These are phyloP conservation scores for Byssochlamys sp. DNA, from an alignment of 2,329 filamentous ascomycete species.

Conservation along the genomic window DNA sequence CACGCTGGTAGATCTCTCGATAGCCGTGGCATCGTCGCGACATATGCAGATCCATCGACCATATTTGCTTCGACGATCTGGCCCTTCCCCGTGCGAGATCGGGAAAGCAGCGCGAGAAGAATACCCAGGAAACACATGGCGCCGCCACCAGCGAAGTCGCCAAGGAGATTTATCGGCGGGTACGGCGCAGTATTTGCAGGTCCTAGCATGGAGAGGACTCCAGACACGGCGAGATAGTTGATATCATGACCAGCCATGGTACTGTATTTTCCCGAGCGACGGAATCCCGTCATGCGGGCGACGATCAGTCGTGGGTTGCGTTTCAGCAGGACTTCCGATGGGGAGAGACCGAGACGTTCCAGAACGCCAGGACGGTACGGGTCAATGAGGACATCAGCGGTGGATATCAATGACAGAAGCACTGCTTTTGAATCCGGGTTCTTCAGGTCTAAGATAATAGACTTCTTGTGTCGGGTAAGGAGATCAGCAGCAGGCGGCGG, in stretches of 20 bases:
- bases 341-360: constrained; percentile 71
- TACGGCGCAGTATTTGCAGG: constrained; percentile 59
- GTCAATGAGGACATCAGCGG: constrained; percentile 75
- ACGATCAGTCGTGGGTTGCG: constrained; percentile 70
- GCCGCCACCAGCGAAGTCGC: constrained; percentile 85
- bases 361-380: constrained; percentile 86
- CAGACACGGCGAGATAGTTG: constrained; percentile 86
- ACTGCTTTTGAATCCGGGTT: constrained; percentile 53
- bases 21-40: constrained; percentile 69
- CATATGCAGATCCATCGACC: constrained; percentile 78
- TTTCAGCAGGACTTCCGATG: constrained; percentile 52
- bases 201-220: constrained; percentile 68
- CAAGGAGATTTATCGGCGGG: constrained; percentile 73
- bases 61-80: constrained; percentile 94
- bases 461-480: constrained; percentile 71
- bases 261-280: constrained; percentile 74
- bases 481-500: constrained; percentile 51
- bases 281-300: constrained; percentile 75
- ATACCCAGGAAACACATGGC: constrained; percentile 73
- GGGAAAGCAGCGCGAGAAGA: constrained; percentile 63
- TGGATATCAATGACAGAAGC: constrained; percentile 53
- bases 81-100: constrained; percentile 56
- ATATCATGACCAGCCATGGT: constrained; percentile 92
- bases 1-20: constrained; percentile 55
- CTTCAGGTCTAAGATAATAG: constrained; percentile 72